These are phyloP conservation scores for Wickerhamiella lipophila DNA, from an alignment of 805 yeast species.

Conservation along the genomic window DNA sequence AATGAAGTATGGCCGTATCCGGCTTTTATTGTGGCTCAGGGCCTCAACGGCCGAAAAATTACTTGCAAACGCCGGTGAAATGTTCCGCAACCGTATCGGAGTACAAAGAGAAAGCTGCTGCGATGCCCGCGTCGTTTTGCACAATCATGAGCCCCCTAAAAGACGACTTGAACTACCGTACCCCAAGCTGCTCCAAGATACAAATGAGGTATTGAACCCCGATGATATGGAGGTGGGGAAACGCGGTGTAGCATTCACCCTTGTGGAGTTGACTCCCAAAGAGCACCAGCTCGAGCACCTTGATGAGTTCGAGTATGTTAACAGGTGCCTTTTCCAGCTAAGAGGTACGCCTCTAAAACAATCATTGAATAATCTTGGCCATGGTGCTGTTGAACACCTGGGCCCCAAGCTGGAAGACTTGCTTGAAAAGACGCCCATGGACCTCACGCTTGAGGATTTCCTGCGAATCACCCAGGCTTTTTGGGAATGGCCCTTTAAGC, in stretches of 20 bases:
- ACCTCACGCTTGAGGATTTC: constrained; percentile 46
- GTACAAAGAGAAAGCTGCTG: constrained; percentile 53
- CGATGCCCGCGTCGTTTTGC: constrained; percentile 32
- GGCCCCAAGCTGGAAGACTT: constrained; percentile 28
- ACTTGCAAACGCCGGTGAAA: constrained; percentile 41
- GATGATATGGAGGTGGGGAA: not conserved
- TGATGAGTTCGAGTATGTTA: constrained; percentile 54
- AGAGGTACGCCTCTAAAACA: constrained; percentile 35
- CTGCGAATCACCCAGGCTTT: constrained; percentile 39
- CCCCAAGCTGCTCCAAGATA: constrained; percentile 15
- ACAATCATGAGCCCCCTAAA: constrained; percentile 8
- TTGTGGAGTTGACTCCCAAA: constrained; percentile 46
- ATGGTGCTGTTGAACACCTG: constrained; percentile 51
- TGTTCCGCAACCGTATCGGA: constrained; percentile 48
- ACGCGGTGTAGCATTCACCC: constrained; percentile 27
- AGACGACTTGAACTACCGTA: constrained; percentile 7
- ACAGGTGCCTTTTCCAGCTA: constrained; percentile 45
- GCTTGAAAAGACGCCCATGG: constrained; percentile 35
- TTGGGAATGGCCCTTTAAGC: constrained; percentile 78
- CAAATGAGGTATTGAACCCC: constrained; percentile 13
- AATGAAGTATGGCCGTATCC: constrained; percentile 56
- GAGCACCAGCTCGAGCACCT: constrained; percentile 33
- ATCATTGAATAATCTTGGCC: constrained; percentile 49
- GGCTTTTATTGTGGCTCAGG: constrained; percentile 59
- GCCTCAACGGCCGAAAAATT: constrained; percentile 50